These are phyloP conservation scores for Stagonosporopsis tanaceti DNA, from an alignment of 2,329 filamentous ascomycete species.

Conservation along the genomic window DNA sequence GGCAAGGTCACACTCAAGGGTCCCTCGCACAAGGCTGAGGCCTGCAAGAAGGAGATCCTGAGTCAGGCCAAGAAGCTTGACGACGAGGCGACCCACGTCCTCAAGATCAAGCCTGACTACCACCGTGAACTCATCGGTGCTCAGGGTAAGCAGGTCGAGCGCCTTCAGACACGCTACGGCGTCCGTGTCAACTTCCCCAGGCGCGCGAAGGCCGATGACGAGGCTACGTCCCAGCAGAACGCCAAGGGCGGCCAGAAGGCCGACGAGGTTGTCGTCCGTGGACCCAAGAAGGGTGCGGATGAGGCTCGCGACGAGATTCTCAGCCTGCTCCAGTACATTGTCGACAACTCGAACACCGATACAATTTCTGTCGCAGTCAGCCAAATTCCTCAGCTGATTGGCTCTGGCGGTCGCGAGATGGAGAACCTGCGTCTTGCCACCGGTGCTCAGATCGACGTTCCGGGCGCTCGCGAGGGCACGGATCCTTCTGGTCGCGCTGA, in stretches of 20 bases:
- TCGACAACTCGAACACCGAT: constrained; percentile 83
- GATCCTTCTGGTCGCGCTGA: constrained; percentile 75
- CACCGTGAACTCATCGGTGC: constrained; percentile 93
- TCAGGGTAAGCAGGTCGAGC: constrained; percentile 86
- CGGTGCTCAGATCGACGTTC: constrained; percentile 90
- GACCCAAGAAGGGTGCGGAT: constrained; percentile 91
- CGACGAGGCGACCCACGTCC: constrained; percentile 84
- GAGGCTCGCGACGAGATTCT: constrained; percentile 90
- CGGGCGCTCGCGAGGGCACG: constrained; percentile 75
- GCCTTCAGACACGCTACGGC: constrained; percentile 89
- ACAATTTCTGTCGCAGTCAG: constrained; percentile 87
- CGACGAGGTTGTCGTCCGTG: constrained; percentile 90
- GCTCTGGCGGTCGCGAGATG: constrained; percentile 87
- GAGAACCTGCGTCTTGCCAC: constrained; percentile 86
- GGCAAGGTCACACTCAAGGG: constrained; percentile 96
- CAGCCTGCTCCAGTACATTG: constrained; percentile 85
- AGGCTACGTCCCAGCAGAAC: constrained; percentile 69
- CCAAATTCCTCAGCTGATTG: constrained; percentile 93
- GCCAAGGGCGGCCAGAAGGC: constrained; percentile 72
- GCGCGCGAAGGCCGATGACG: constrained; percentile 69
- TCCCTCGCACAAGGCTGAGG: constrained; percentile 91
- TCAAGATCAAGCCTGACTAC: constrained; percentile 93
- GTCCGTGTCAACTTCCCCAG: constrained; percentile 97
- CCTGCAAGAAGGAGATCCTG: constrained; percentile 82
- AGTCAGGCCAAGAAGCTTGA: constrained; percentile 82